Conservation (phyloP, 768 basidiomycete species). For the Auriscalpium vulgare region DNA sequence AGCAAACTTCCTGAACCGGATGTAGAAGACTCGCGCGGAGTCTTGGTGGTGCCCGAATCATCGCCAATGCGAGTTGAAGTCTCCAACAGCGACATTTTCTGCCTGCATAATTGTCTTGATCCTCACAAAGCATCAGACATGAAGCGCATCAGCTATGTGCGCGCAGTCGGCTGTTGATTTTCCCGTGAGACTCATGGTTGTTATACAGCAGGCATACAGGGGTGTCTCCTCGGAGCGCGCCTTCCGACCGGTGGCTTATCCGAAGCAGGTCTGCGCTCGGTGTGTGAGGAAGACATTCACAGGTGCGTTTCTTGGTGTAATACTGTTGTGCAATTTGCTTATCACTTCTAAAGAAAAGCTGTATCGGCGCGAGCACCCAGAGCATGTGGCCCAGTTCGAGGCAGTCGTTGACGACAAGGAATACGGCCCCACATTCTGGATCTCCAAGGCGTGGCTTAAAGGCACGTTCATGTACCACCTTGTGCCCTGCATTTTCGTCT, state of each 20-base stretch:
- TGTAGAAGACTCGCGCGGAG: background rate
- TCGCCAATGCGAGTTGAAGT: slow-evolving; percentile 30
- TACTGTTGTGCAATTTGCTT: background rate
- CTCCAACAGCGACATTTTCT: slow-evolving; percentile 43
- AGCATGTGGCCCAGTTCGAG: slow-evolving; percentile 51
- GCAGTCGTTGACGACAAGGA: slow-evolving; percentile 37
- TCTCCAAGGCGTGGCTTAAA: slow-evolving; percentile 75
- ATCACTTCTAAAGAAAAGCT: slow-evolving; percentile 42
- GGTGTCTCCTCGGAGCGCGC: background rate
- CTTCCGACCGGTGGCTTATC: slow-evolving; percentile 40
- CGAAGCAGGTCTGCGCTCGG: slow-evolving; percentile 47
- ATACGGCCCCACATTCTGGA: slow-evolving; percentile 45
- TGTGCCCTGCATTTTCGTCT: background rate
- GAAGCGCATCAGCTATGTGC: slow-evolving; percentile 59
- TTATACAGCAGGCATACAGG: no score
- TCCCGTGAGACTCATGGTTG: slow-evolving; percentile 17
- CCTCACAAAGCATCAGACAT: slow-evolving; percentile 51
- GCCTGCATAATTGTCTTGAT: slow-evolving; percentile 54
- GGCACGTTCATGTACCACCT: slow-evolving; percentile 32
- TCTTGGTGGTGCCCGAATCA: background rate
- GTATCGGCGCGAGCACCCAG: slow-evolving; percentile 64
- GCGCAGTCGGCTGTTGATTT: slow-evolving; percentile 7
- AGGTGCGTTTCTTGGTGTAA: slow-evolving; percentile 31
- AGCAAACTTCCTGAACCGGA: background rate
- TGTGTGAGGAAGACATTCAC: slow-evolving; percentile 53